phyloP scores from a whole-genome alignment of 768 basidiomycete genomes.

The Asterophora parasitica region DNA sequence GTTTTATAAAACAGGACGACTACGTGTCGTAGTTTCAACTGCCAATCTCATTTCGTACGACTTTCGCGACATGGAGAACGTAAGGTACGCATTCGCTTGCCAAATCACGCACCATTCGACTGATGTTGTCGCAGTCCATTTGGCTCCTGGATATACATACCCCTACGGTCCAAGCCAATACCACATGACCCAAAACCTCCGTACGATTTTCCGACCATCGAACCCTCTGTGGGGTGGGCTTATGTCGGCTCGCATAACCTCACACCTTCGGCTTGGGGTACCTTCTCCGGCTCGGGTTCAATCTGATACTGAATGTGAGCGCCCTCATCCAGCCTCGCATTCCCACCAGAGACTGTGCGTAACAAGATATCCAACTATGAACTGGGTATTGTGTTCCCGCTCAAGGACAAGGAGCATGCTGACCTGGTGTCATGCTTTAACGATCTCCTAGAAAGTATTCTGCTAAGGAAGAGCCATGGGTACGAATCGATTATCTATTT shows the following conservation, averaged over 20 bases:
- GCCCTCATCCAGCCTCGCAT: no score
- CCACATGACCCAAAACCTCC: constrained; percentile 37
- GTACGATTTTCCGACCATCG: constrained; percentile 53
- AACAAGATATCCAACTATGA: constrained; percentile 79
- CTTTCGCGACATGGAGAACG: constrained; percentile 89
- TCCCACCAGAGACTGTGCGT: constrained; percentile 1
- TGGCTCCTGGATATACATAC: constrained; percentile 93
- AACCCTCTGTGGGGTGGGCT: constrained; percentile 60
- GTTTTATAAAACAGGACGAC: constrained; percentile 78
- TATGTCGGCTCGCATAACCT: constrained; percentile 93
- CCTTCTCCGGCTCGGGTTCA: constrained; percentile 66
- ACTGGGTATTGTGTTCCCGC: constrained; percentile 74
- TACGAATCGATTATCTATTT: constrained; percentile 33
- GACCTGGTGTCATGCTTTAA: constrained; percentile 66
- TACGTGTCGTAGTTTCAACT: constrained; percentile 78
- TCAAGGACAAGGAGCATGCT: constrained; percentile 51
- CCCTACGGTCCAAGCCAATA: constrained; percentile 37
- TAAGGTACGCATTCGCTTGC: constrained; percentile 27
- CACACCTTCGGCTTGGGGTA: constrained; percentile 89
- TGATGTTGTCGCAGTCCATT: constrained; percentile 47
- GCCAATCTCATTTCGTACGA: constrained; percentile 85
- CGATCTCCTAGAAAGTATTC: constrained; percentile 74
- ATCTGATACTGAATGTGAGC: constrained; percentile 71
- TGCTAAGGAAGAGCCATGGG: constrained; percentile 71
- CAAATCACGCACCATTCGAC: not conserved